Conservation (phyloP, 2,329 filamentous ascomycete species). For the Volutella citrinella region DNA sequence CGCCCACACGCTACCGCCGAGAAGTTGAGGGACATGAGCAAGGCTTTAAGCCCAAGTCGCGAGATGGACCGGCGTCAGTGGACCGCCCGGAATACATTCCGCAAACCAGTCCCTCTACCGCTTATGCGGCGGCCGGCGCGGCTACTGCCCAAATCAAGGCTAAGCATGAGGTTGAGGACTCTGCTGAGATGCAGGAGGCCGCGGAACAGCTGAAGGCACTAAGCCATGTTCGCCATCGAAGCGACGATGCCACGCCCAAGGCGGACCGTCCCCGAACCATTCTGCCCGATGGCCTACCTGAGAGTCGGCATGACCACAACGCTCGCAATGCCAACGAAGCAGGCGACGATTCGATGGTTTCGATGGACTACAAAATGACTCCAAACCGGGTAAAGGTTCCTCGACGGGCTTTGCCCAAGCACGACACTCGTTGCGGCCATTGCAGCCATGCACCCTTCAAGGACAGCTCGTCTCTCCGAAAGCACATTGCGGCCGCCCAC, state of each 20-base stretch:
- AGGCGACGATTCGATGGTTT: conserved; percentile 25
- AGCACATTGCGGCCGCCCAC: conserved; percentile 66
- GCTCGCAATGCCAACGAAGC: conserved; percentile 30
- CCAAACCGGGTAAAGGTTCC: conserved; percentile 38
- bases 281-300: conserved; percentile 36
- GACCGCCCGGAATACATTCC: conserved; percentile 23
- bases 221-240: conserved; percentile 58
- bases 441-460: conserved; percentile 66
- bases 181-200: conserved; percentile 67
- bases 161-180: conserved; percentile 49
- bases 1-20: conserved; percentile 25
- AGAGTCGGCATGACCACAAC: conserved; percentile 26
- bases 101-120: conserved; percentile 27
- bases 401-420: conserved; percentile 51
- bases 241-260: conserved; percentile 38
- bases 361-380: conserved; percentile 20
- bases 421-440: conserved; percentile 58
- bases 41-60: conserved; percentile 19
- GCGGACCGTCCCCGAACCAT: conserved; percentile 34
- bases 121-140: conserved; percentile 17
- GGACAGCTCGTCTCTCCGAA: conserved; percentile 62
- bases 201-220: conserved; percentile 65
- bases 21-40: conserved; percentile 27
- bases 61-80: conserved; percentile 19
- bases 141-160: conserved; percentile 23